Evolutionary conservation across 2,329 filamentous ascomycete genomes (phyloP).

Genomic region (Didymella pomorum): DNA sequence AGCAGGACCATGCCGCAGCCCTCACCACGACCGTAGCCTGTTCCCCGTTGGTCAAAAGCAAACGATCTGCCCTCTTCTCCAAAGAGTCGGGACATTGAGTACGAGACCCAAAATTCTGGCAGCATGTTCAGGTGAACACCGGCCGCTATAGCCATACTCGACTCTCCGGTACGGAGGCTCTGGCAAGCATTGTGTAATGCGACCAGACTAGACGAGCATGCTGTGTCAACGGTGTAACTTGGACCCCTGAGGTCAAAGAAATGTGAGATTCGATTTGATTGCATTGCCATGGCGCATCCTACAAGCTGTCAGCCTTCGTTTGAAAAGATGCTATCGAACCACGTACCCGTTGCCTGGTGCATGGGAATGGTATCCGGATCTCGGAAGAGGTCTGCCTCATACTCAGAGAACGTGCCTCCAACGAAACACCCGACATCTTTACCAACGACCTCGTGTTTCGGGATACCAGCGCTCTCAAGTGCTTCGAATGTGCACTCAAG

Average conservation of each 20-base stretch:
- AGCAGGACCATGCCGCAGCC: slow-evolving; percentile 67
- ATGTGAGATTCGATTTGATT: slow-evolving; percentile 41
- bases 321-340: not conserved
- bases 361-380: slow-evolving; percentile 38
- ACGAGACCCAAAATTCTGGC: slow-evolving; percentile 25
- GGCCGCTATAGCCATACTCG: slow-evolving; percentile 36
- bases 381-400: slow-evolving; percentile 34
- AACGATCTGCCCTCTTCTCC: slow-evolving; percentile 40
- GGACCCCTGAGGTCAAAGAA: slow-evolving; percentile 45
- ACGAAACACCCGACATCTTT: slow-evolving; percentile 40
- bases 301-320: not conserved
- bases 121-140: slow-evolving; percentile 35
- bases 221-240: slow-evolving; percentile 44
- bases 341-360: slow-evolving; percentile 33
- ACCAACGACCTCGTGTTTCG: slow-evolving; percentile 39
- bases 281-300: slow-evolving; percentile 35
- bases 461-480: slow-evolving; percentile 51
- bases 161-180: slow-evolving; percentile 36
- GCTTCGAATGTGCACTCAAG: slow-evolving; percentile 50
- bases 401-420: slow-evolving; percentile 36
- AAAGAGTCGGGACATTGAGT: slow-evolving; percentile 30
- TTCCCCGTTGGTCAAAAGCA: slow-evolving; percentile 60
- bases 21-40: slow-evolving; percentile 71
- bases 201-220: slow-evolving; percentile 41
- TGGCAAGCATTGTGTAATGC: slow-evolving; percentile 43